These are phyloP conservation scores for Trichoderma aggressivum DNA, from an alignment of 2,329 filamentous ascomycete genomes.

Conservation along the genomic window DNA sequence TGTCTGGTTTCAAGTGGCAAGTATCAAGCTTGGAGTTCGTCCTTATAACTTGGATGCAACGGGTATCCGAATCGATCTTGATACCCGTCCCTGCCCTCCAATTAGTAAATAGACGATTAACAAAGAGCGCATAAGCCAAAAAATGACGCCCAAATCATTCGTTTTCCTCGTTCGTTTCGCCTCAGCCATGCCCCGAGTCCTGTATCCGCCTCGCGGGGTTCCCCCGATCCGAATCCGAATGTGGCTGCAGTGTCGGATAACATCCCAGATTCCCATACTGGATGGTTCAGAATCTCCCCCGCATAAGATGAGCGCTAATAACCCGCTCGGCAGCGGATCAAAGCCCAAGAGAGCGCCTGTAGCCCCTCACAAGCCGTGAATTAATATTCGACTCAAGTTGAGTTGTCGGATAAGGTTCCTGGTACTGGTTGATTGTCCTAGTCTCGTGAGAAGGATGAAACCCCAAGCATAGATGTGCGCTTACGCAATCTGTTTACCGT, in stretches of 20 bases:
- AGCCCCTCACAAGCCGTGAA: background rate
- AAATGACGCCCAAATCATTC: background rate
- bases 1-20: background rate
- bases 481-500: background rate
- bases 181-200: background rate
- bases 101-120: background rate
- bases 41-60: background rate
- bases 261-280: background rate
- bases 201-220: slow-evolving; percentile 3
- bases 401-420: background rate
- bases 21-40: background rate
- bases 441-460: background rate
- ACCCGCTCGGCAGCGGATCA: background rate
- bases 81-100: background rate
- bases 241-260: slow-evolving; percentile 10
- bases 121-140: background rate
- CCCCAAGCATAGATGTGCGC: background rate
- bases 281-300: background rate
- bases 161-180: background rate
- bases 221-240: slow-evolving; percentile 10
- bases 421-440: background rate
- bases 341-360: background rate
- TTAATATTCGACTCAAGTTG: background rate
- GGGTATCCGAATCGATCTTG: background rate
- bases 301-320: background rate